These are phyloP conservation scores for Globisporangium cederbergense DNA, from an alignment of 352 stramenopile species.

Conservation along the genomic window DNA sequence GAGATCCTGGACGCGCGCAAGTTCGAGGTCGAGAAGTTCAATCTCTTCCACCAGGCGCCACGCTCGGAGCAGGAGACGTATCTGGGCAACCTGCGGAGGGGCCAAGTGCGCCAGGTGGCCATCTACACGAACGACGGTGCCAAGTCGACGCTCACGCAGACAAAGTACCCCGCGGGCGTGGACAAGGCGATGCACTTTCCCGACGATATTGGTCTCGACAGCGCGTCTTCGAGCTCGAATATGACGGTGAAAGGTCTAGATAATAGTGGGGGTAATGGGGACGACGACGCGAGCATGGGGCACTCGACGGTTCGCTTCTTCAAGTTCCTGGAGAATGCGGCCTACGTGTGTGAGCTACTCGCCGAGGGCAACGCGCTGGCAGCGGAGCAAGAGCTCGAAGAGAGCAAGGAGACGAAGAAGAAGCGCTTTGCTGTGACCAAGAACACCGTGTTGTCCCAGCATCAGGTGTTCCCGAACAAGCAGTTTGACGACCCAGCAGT, in stretches of 20 bases:
- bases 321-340: conserved; percentile 54
- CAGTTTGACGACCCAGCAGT: conserved; percentile 33
- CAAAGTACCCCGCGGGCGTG: conserved; percentile 32
- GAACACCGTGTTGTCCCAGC: conserved; percentile 17
- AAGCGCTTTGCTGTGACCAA: conserved; percentile 4
- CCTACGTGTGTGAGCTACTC: conserved; percentile 55
- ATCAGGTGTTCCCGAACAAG: conserved; percentile 32
- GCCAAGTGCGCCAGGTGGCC: conserved; percentile 47
- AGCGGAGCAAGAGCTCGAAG: conserved; percentile 12
- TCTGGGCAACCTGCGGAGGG: conserved; percentile 43
- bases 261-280: conserved; percentile 12
- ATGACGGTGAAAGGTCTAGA: neutral
- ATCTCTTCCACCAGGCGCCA: conserved; percentile 55
- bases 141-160: conserved; percentile 45
- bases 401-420: conserved; percentile 11
- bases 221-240: conserved; percentile 15
- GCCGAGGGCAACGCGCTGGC: conserved; percentile 49
- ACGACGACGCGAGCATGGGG: conserved; percentile 12
- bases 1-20: conserved; percentile 60
- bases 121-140: conserved; percentile 62
- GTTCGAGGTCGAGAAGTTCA: conserved; percentile 68
- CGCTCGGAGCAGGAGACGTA: conserved; percentile 60
- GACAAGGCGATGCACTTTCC: conserved; percentile 72
- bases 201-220: conserved; percentile 69
- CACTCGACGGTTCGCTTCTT: conserved; percentile 52